Percentiles rank a stretch among this genome's conserved stretches.
Evolutionary conservation across 2,329 filamentous ascomycete genomes (phyloP).

Genomic region (Bipolaris oryzae): DNA sequence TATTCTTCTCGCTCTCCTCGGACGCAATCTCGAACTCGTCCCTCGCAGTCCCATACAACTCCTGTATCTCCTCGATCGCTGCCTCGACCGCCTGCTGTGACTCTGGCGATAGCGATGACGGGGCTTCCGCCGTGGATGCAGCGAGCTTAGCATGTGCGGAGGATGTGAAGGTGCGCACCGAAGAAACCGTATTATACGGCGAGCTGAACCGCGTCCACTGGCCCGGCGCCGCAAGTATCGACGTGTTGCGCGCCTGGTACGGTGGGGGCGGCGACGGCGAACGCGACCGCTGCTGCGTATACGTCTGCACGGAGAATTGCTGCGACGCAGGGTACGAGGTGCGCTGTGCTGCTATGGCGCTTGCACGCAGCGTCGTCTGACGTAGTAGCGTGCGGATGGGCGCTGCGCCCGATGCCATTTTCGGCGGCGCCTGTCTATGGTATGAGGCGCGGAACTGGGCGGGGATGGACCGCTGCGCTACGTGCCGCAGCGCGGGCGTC

Average conservation of each 20-base stretch:
- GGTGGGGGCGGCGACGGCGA: conserved; percentile 33
- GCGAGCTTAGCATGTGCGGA: conserved; percentile 14
- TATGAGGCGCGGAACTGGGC: conserved; percentile 16
- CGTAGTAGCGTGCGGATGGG: conserved; percentile 40
- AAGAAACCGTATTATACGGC: conserved; percentile 35
- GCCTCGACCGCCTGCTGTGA: conserved; percentile 34
- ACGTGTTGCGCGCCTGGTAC: conserved; percentile 34
- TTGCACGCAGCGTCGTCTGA: conserved; percentile 34
- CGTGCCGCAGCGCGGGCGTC: conserved; percentile 17
- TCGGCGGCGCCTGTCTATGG: conserved; percentile 25
- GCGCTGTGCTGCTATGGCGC: conserved; percentile 30
- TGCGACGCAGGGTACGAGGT: conserved; percentile 27
- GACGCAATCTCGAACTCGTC: conserved; percentile 58
- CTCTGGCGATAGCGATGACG: conserved; percentile 25
- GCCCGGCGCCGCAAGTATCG: conserved; percentile 30
- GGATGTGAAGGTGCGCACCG: conserved; percentile 40
- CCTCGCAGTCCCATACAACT: conserved; percentile 48
- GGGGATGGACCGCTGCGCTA: conserved; percentile 14
- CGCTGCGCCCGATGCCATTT: conserved; percentile 32
- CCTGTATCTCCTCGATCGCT: conserved; percentile 43
- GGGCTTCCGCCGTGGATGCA: conserved; percentile 4
- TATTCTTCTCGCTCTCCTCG: conserved; percentile 60
- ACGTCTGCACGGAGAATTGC: conserved; percentile 23
- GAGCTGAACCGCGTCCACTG: conserved; percentile 46
- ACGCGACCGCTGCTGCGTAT: conserved; percentile 24